phyloP scores from a whole-genome alignment of 495 filamentous ascomycete genomes.

The Xylaria telfairii region DNA sequence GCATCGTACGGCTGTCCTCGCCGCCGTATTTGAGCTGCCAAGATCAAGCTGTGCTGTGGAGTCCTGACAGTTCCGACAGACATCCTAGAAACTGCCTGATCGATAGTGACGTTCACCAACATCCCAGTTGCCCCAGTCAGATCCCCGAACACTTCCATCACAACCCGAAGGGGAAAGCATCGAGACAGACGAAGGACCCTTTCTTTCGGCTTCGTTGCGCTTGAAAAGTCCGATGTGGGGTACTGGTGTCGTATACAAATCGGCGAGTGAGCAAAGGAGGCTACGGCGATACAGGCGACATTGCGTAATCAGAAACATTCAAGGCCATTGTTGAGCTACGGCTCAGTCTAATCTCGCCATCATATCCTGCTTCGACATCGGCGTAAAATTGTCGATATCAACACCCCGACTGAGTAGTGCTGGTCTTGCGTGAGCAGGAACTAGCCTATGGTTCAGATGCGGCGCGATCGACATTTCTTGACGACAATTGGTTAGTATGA shows the following conservation, averaged over 20 bases:
- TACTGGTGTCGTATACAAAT: constrained; percentile 38
- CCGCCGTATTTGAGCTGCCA: constrained; percentile 21
- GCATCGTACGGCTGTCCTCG: constrained; percentile 32
- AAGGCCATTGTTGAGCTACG: constrained; percentile 24
- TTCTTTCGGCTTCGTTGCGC: constrained; percentile 20
- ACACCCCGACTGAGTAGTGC: constrained; percentile 77
- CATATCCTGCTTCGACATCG: constrained; percentile 92
- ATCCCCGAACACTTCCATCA: constrained; percentile 23
- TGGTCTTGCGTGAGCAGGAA: constrained; percentile 80
- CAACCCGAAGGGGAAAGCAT: constrained; percentile 22
- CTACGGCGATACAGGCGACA: constrained; percentile 38
- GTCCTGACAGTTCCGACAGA: constrained; percentile 19
- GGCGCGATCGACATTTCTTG: constrained; percentile 95
- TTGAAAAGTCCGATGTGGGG: constrained; percentile 23
- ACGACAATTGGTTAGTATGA: constrained; percentile 29
- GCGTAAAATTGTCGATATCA: constrained; percentile 92
- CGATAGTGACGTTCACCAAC: constrained; percentile 23
- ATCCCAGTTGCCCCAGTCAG: constrained; percentile 16
- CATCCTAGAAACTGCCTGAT: constrained; percentile 25
- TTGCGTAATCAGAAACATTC: constrained; percentile 32
- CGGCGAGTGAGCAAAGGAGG: constrained; percentile 39
- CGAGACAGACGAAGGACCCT: constrained; percentile 22
- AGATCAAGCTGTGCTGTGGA: constrained; percentile 23
- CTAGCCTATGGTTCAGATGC: constrained; percentile 81
- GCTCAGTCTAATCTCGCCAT: constrained; percentile 94